Base-by-base conservation (phyloP, 306 rosid species). In the Bauhinia variegata region DNA sequence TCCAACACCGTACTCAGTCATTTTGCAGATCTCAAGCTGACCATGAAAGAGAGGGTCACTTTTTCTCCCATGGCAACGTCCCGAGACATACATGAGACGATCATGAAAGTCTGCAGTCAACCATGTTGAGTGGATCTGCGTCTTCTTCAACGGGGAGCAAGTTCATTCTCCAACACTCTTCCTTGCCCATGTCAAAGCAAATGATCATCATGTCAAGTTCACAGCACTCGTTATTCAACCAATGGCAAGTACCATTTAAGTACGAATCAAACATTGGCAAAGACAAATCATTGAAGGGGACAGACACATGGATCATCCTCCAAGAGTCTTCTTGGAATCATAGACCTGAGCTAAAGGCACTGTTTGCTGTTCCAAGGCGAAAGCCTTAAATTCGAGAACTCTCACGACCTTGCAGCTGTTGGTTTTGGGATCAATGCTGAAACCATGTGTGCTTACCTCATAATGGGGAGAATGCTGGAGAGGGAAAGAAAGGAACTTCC, bases 341-440 rank as follows among this genome's bases (percentile, higher is more conserved):
- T 60, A 61, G 6, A 71, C 69, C 54, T 71, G 38, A 11, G 33
- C 61, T 8, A 0, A 3, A 38, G 23, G 7, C 4, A 18, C 46
- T 5, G 2, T 6, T 2, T n/a, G 5, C 37, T 18, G 14, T 7
- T 34, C 10, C 0, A 34, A 0, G 39, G 5, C 39, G 7, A 5
- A 0, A 3, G 39, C 65, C 65, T 17, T 9, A 6, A 43, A 19
- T 1, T n/a, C 7, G 5, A 39, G 4, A 51, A 60, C 12, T 10
- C 58, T 28, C 0, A 71, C 63, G 16, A 71, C 54, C 62, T 60
- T 71, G 36, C 28, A 71, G 12, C 51, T 49, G 23, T 39, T 51
- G 15, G 62, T 30, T 5, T 13, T 7, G 6, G 62, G 19, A 71
- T 38, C 54, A 32, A 41, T 10, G 12, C 76, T 53, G 36, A 60